phyloP scores from a whole-genome alignment of 352 stramenopile species.

The Pythium dissotocum region DNA sequence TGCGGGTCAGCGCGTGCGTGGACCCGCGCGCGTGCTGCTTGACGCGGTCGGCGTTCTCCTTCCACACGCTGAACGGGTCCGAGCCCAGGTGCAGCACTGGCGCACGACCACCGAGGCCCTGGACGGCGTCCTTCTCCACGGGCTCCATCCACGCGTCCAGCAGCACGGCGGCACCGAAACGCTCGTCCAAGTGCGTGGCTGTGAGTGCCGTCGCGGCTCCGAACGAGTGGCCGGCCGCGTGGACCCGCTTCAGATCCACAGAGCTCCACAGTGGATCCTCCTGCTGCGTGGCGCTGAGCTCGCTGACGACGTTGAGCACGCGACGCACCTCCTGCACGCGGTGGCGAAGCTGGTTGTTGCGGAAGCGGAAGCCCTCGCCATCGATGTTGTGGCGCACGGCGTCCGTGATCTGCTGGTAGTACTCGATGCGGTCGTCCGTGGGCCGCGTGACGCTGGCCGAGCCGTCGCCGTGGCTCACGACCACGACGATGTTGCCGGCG shows the following conservation, averaged over 20 bases:
- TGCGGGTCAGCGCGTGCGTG: conserved; percentile 35
- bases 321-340: conserved; percentile 52
- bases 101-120: conserved; percentile 37
- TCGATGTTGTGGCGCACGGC: conserved; percentile 49
- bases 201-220: conserved; percentile 58
- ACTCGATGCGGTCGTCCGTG: too few relatives aligned
- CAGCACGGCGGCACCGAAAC: conserved; percentile 49
- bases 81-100: conserved; percentile 64
- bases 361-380: conserved; percentile 56
- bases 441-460: too few relatives aligned
- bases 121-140: conserved; percentile 38
- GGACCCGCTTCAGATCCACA: conserved; percentile 39
- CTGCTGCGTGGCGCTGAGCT: conserved; percentile 31
- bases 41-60: conserved; percentile 48
- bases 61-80: conserved; percentile 62
- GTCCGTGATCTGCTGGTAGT: conserved; percentile 45
- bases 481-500: conserved; percentile 54
- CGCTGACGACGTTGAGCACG: conserved; percentile 44
- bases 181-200: conserved; percentile 46
- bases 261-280: conserved; percentile 9
- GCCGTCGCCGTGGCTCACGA: conserved; percentile 65
- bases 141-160: conserved; percentile 75
- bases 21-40: conserved; percentile 39
- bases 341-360: conserved; percentile 55
- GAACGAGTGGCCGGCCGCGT: conserved; percentile 61